Evolutionary conservation across 805 yeast species (phyloP).

Genomic region (Torulaspora quercuum): DNA sequence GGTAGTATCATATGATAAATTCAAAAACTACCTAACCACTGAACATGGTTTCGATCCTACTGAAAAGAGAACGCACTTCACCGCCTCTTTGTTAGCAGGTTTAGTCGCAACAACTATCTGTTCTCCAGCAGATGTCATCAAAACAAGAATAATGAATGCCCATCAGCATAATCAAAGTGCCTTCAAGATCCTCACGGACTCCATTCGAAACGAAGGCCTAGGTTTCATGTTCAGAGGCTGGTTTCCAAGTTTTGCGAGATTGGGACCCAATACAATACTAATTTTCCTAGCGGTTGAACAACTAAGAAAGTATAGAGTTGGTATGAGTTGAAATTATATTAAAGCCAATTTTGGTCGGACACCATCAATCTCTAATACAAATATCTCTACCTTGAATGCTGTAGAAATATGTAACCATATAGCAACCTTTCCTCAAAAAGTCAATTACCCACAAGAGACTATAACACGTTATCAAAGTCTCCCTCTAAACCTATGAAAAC

Average conservation of each 20-base stretch:
- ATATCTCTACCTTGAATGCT: no score
- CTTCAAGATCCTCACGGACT: conserved; percentile 46
- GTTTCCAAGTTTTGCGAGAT: conserved; percentile 80
- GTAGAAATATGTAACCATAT: no score
- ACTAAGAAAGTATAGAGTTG: conserved; percentile 51
- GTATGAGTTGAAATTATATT: conserved; percentile 36
- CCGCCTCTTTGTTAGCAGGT: conserved; percentile 78
- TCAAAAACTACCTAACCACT: conserved; percentile 58
- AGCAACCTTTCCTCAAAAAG: no score
- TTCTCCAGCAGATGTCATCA: conserved; percentile 88
- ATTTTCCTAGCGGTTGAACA: conserved; percentile 68
- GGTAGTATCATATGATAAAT: conserved; percentile 80
- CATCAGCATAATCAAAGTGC: conserved; percentile 45
- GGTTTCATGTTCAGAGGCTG: conserved; percentile 87
- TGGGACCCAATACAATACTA: conserved; percentile 78
- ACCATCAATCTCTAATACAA: no score
- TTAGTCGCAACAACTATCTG: conserved; percentile 87
- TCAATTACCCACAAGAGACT: no score
- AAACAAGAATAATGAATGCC: conserved; percentile 81
- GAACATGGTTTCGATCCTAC: conserved; percentile 51
- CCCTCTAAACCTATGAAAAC: no score
- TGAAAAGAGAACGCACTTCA: conserved; percentile 67
- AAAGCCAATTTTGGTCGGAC: no score
- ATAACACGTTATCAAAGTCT: no score
- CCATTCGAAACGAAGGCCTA: conserved; percentile 67